These are phyloP conservation scores for Antitrichia curtipendula DNA, from an alignment of 225 moss, liverwort and hornwort genomes.

Conservation along the genomic window DNA sequence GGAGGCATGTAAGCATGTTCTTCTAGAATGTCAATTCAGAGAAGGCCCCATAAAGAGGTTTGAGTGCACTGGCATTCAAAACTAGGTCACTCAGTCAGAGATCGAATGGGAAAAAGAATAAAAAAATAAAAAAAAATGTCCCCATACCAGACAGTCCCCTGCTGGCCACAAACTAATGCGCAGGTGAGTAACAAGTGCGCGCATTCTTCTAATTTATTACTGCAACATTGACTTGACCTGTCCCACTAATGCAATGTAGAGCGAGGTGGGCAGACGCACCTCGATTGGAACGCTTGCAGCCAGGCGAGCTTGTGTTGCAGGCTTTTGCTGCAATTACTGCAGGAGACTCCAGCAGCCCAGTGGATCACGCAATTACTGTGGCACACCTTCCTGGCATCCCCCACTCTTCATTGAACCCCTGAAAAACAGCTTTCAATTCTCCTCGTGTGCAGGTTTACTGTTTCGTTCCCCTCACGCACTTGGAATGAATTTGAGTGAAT, in stretches of 20 bases:
- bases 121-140: no score
- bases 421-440: neutral
- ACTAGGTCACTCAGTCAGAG: neutral
- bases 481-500: neutral
- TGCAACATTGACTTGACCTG: neutral
- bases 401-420: neutral
- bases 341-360: neutral
- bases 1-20: neutral
- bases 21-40: neutral
- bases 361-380: neutral
- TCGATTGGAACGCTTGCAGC: neutral
- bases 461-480: neutral
- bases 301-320: neutral
- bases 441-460: neutral
- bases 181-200: neutral
- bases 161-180: neutral
- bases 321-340: neutral
- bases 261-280: neutral
- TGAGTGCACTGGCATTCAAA: neutral
- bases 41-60: neutral
- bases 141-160: neutral
- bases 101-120: neutral
- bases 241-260: neutral
- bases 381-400: neutral
- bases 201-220: neutral